Percentiles rank a stretch among this genome's conserved stretches.
Conservation (phyloP, 208 protist genomes). For the Trypanosoma caninum region DNA sequence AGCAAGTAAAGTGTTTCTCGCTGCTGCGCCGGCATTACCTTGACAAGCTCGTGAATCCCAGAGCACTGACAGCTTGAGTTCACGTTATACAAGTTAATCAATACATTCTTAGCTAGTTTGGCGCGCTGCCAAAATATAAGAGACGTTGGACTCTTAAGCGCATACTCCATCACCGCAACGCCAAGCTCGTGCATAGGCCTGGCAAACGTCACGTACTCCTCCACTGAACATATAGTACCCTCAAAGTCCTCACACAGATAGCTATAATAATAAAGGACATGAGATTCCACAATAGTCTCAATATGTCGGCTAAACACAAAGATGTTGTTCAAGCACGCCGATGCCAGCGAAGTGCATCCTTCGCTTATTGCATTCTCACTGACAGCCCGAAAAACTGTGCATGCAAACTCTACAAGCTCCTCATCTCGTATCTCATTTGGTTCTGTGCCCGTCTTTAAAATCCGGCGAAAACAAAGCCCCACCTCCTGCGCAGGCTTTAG, state of each 20-base stretch:
- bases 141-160: constrained; percentile 70
- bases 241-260: constrained; percentile 82
- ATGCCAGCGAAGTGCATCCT: constrained; percentile 71
- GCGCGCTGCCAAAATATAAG: constrained; percentile 80
- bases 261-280: constrained; percentile 79
- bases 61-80: constrained; percentile 59
- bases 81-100: constrained; percentile 68
- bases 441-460: constrained; percentile 25
- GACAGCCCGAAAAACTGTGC: constrained; percentile 75
- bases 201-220: constrained; percentile 81
- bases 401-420: constrained; percentile 67
- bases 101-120: constrained; percentile 69
- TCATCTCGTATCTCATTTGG: constrained; percentile 32
- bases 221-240: constrained; percentile 70
- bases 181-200: constrained; percentile 75
- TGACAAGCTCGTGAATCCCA: constrained; percentile 52
- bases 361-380: constrained; percentile 73
- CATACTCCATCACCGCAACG: constrained; percentile 74
- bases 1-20: constrained; percentile 70
- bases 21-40: constrained; percentile 70
- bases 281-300: constrained; percentile 64
- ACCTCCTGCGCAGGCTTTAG: constrained; percentile 62
- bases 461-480: constrained; percentile 69
- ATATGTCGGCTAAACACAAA: constrained; percentile 70
- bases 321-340: constrained; percentile 81